A percentile compares a stretch with the other conserved stretches of the same genome.
Conservation (phyloP, 2,329 filamentous ascomycete genomes). For the Aureobasidium sp. region DNA sequence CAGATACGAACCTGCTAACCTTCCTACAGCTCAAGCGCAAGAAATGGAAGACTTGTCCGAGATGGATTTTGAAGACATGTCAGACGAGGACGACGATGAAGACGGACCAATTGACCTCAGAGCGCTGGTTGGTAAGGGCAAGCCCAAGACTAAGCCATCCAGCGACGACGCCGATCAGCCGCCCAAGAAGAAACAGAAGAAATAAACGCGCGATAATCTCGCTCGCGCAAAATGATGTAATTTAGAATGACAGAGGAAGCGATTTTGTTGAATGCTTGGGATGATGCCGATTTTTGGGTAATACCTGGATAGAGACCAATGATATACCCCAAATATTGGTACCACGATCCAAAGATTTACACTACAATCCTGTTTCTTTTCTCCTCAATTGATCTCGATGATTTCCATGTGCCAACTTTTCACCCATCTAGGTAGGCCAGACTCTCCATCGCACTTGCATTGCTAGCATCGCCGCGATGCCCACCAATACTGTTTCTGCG, state of each 20-base stretch:
- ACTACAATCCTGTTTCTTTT: neutral
- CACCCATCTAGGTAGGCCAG: no score
- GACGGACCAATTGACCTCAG: slow-evolving; percentile 45
- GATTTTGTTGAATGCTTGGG: neutral
- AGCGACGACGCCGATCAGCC: slow-evolving; percentile 25
- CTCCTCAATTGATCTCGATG: neutral
- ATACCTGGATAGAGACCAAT: neutral
- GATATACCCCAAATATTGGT: neutral
- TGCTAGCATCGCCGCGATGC: no score
- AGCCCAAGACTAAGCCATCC: slow-evolving; percentile 22
- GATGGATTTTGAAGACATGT: slow-evolving; percentile 33
- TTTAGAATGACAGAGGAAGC: neutral
- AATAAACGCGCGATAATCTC: slow-evolving; percentile 15
- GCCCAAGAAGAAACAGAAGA: slow-evolving; percentile 35
- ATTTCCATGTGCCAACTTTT: no score
- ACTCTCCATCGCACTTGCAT: no score
- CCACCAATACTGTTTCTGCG: no score
- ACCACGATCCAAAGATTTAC: neutral
- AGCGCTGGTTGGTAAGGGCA: slow-evolving; percentile 41
- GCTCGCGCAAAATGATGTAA: neutral
- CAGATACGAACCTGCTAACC: neutral
- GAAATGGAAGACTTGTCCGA: slow-evolving; percentile 61
- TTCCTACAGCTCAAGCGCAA: slow-evolving; percentile 45
- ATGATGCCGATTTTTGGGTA: neutral
- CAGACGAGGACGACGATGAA: slow-evolving; percentile 47